These are phyloP conservation scores for Trametes cubensis DNA, from an alignment of 768 basidiomycete species.

Conservation along the genomic window DNA sequence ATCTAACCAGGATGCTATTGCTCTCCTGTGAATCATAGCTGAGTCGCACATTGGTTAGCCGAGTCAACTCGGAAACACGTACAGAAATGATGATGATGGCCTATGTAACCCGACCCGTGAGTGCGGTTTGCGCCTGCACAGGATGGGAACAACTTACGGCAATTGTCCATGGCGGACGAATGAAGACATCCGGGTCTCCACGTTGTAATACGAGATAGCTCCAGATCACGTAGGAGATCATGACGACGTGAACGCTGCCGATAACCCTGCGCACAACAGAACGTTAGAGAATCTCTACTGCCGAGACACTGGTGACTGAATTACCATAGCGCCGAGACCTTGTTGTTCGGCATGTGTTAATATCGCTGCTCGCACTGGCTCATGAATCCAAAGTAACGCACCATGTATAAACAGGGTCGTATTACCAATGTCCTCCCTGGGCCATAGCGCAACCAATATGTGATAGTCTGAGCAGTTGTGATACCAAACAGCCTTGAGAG, in stretches of 20 bases:
- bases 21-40: background rate
- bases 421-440: background rate
- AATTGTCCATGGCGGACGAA: slow-evolving; percentile 6
- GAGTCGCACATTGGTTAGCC: background rate
- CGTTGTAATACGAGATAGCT: background rate
- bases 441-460: slow-evolving; percentile 2
- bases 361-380: background rate
- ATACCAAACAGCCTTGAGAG: slow-evolving; percentile 7
- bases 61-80: background rate
- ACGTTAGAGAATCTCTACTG: background rate
- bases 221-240: background rate
- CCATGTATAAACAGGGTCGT: slow-evolving; percentile 9
- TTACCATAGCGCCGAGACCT: slow-evolving; percentile 12
- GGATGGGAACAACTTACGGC: background rate
- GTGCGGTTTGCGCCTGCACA: too few species aligned
- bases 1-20: slow-evolving; percentile 2
- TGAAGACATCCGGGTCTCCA: background rate
- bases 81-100: background rate
- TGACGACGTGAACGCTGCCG: background rate
- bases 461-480: slow-evolving; percentile 2
- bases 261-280: background rate
- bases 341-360: background rate
- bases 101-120: background rate
- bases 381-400: background rate
- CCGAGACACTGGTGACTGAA: background rate